phyloP scores from a whole-genome alignment of 306 rosid species.

The Begonia loranthoides region DNA sequence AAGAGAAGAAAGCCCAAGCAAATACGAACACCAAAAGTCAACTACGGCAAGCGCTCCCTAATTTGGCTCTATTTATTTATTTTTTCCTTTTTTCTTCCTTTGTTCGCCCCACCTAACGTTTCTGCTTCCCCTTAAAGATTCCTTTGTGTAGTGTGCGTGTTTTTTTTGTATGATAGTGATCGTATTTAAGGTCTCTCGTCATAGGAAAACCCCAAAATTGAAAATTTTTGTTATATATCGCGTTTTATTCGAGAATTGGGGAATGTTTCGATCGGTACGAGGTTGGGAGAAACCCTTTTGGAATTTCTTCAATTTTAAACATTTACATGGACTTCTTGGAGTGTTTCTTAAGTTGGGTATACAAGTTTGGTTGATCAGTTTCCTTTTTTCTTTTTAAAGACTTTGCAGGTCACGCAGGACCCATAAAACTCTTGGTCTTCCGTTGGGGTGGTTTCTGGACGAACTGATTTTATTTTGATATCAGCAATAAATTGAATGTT shows the following conservation, averaged over 20 bases:
- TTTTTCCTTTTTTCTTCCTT: too few relatives aligned
- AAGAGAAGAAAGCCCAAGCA: too few relatives aligned
- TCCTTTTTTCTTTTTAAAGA: slow-evolving; percentile 4
- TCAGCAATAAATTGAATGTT: slow-evolving; percentile 38
- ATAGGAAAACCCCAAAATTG: too few relatives aligned
- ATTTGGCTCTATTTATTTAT: too few relatives aligned
- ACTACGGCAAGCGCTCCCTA: too few relatives aligned
- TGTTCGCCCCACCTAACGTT: too few relatives aligned
- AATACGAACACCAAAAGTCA: too few relatives aligned
- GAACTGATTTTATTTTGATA: slow-evolving; percentile 9
- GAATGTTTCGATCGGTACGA: slow-evolving; percentile 31
- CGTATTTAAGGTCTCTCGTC: too few relatives aligned
- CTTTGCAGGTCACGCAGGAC: slow-evolving; percentile 12
- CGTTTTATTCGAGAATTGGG: slow-evolving; percentile 15
- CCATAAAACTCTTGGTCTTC: too few relatives aligned
- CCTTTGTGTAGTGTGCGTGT: too few relatives aligned
- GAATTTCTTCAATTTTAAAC: slow-evolving; percentile 1
- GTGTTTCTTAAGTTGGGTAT: slow-evolving; percentile 9
- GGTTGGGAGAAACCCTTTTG: slow-evolving; percentile 13
- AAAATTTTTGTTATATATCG: slow-evolving; percentile 4
- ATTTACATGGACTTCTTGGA: neutral
- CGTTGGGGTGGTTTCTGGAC: slow-evolving; percentile 7
- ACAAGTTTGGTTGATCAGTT: slow-evolving; percentile 21
- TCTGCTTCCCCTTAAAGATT: too few relatives aligned
- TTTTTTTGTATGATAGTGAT: too few relatives aligned